Percentiles rank a stretch among this genome's conserved stretches.
Evolutionary conservation across 2,329 filamentous ascomycete genomes (phyloP).

Genomic region (Hypoxylon sp.): DNA sequence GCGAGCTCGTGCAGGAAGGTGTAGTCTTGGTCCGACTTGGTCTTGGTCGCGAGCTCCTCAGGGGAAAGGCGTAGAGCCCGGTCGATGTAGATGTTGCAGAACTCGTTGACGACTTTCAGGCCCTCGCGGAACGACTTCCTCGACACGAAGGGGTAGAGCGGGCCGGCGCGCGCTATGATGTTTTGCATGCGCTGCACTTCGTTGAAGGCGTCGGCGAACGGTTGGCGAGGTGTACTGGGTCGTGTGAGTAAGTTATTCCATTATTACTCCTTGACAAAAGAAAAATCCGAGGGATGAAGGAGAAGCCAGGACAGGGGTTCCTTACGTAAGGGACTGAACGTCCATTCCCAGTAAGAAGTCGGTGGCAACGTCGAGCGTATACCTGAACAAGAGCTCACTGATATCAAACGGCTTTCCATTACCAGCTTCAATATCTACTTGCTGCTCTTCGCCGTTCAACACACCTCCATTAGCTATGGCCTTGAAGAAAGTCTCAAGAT

Average conservation of each 20-base stretch:
- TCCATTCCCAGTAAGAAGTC: slow-evolving; percentile 87
- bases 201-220: slow-evolving; percentile 85
- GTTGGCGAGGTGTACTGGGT: slow-evolving; percentile 66
- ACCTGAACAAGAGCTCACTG: slow-evolving; percentile 83
- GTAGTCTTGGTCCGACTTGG: slow-evolving; percentile 78
- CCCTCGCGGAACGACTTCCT: slow-evolving; percentile 72
- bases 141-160: slow-evolving; percentile 73
- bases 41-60: slow-evolving; percentile 79
- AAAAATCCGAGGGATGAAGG: not conserved
- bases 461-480: slow-evolving; percentile 72
- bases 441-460: slow-evolving; percentile 70
- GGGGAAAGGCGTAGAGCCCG: slow-evolving; percentile 76
- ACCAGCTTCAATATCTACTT: slow-evolving; percentile 73
- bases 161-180: slow-evolving; percentile 73
- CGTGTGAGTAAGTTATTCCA: slow-evolving; percentile 12
- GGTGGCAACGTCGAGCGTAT: slow-evolving; percentile 86
- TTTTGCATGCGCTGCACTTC: slow-evolving; percentile 82
- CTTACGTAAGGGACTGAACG: slow-evolving; percentile 72
- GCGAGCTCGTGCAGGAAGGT: slow-evolving; percentile 91
- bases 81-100: slow-evolving; percentile 84
- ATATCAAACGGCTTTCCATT: slow-evolving; percentile 76
- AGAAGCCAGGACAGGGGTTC: slow-evolving; percentile 2
- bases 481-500: slow-evolving; percentile 79
- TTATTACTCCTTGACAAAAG: not conserved
- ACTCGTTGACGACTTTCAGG: slow-evolving; percentile 78